Base-by-base conservation (phyloP, 768 basidiomycete species). In the Strobilomyces echinocephalus region DNA sequence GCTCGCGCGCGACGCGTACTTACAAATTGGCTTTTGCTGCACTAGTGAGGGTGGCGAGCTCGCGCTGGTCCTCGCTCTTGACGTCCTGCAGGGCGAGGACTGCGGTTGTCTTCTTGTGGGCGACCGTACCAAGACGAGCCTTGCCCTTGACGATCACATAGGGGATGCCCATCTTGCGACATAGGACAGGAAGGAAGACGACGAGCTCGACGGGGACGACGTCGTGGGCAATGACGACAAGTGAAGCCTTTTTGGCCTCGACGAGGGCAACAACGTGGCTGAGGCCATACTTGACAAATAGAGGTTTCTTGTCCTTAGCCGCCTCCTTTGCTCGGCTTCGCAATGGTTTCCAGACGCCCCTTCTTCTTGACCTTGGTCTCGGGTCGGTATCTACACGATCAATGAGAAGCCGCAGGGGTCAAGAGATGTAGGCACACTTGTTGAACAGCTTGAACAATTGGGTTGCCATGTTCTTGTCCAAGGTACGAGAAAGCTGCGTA, bases 131-230 rank as follows among this genome's bases (percentile, higher is more conserved):
- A 66, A 98, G 91, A 70, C 95, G 91, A 52, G 95, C 92, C 77
- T 97, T 97, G 76, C 90, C 89, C 79, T 97, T 97, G 64, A 95
- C 94, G 61, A 99, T 97, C 60, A 94, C 91, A 76, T 98, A 97
- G 40, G 95, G 95, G 35, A 97, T 89, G 72, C 95, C 95, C 95
- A 97, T 97, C 85, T 97, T 97, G 74, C 94, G 87, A 79, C 95
- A 98, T 55, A 97, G 86, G 52, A 95, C 94, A 52, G 95, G 95
- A 55, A 98, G 81, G 87, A 91, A 98, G 75, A 99, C 84, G 60
- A 99, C 95, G 65, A 99, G 88, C 76, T 99, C 95, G 59, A 97
- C 95, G 41, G 95, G 95, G 80, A 97, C 95, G 56, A 99, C 95
- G 71, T 98, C 95, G 72, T 97, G 92, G 36, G 91, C 93, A 61